Evolutionary conservation across 305 asterid species (phyloP), one percentile per base, ranked within the genome.

Genomic region (Solanum hybrid): DNA sequence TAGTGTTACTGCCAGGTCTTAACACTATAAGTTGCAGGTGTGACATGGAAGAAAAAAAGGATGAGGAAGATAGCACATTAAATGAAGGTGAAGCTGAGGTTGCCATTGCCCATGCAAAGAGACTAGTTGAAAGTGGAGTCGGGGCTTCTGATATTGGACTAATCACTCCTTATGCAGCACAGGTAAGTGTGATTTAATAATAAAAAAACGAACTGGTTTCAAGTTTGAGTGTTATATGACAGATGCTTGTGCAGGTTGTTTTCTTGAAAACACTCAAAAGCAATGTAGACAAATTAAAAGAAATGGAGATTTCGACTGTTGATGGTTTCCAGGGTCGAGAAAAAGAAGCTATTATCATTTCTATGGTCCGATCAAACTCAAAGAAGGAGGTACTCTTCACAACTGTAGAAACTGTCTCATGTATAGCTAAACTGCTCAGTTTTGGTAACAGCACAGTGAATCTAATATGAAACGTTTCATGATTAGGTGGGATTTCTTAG

Each of bases 241-340:
- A 24, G 33, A 61, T 89, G 86, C 40, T 22, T 75, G 16, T 39
- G 26, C 75, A 97, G 99, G 99, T 96, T 92, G 99, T 96, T 90
- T 93, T 92, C 46, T 94, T 97, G 93, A 96, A 92, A 94, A 95
- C 92, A 94, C 93, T 96, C 92, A 96, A 89, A 94, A 94, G 96
- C 93, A 96, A 95, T 77, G 97, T 95, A 88, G 96, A 91, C 91
- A 95, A 95, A 94, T 94, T 97, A 89, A 96, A 94, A 94, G 96
- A 95, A 89, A 33, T 96, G 93, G 99, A 97, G 92, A 95, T 97
- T 92, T 97, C 99, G 18, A 97, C 99, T 28, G 99, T 97, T 88
- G 99, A 97, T 95, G 99, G 99, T 86, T 97, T 96, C 92, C 99
- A 97, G 91, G 99, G 99, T 88, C 96, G 98, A 85, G 99, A 97